Percentiles rank a stretch among this genome's conserved stretches.
Evolutionary conservation across 805 yeast genomes (phyloP).

Genomic region (Candida mattraensis): DNA sequence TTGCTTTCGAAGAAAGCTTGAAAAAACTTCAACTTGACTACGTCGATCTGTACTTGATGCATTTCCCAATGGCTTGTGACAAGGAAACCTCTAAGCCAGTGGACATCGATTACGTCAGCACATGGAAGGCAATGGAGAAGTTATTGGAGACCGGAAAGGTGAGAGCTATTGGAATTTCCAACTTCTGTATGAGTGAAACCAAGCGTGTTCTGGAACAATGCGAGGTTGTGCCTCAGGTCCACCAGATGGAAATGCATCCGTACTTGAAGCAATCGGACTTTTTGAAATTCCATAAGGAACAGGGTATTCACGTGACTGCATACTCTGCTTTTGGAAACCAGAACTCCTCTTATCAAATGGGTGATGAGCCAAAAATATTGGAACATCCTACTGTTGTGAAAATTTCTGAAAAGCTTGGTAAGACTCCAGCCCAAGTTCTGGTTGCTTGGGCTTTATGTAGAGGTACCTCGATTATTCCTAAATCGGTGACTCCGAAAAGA

Average conservation of each 20-base stretch:
- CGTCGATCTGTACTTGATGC: constrained; percentile 64
- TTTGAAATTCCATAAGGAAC: constrained; percentile 45
- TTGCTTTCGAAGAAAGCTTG: constrained; percentile 52
- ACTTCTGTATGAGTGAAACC: constrained; percentile 59
- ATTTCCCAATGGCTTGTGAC: constrained; percentile 59
- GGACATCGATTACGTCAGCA: constrained; percentile 47
- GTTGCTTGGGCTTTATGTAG: constrained; percentile 58
- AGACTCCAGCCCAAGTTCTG: constrained; percentile 48
- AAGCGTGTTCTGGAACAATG: constrained; percentile 52
- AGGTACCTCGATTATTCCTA: constrained; percentile 51
- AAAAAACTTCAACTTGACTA: constrained; percentile 54
- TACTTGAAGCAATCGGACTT: constrained; percentile 62
- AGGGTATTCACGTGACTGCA: constrained; percentile 62
- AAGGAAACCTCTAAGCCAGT: constrained; percentile 37
- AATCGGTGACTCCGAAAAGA: constrained; percentile 43
- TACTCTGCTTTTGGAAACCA: constrained; percentile 72
- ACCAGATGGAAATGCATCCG: constrained; percentile 75
- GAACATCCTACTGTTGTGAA: constrained; percentile 41
- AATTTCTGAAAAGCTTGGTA: constrained; percentile 43
- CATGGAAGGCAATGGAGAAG: constrained; percentile 68
- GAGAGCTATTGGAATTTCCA: constrained; percentile 77
- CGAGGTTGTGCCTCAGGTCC: constrained; percentile 45
- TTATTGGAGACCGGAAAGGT: constrained; percentile 53
- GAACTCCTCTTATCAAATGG: constrained; percentile 47
- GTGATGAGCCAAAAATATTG: constrained; percentile 41